Evolutionary conservation across 495 filamentous ascomycete species (phyloP).

Genomic region (Parathielavia hyrcaniae): DNA sequence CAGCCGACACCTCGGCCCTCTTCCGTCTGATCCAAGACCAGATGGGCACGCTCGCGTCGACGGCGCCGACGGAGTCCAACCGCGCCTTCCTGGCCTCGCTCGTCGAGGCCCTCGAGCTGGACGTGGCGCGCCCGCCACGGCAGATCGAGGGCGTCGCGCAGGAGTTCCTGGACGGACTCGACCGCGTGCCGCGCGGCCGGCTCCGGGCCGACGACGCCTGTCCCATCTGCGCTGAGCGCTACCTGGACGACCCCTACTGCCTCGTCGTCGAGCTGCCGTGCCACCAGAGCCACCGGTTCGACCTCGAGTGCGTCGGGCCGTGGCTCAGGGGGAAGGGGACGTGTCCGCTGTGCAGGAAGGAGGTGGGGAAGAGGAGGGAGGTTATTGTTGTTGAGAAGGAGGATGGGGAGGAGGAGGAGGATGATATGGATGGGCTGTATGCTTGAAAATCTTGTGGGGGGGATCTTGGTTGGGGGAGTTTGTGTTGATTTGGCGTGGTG

Average conservation of each 20-base stretch:
- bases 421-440: conserved; percentile 71
- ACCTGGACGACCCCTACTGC: conserved; percentile 71
- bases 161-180: conserved; percentile 72
- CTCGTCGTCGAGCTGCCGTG: conserved; percentile 87
- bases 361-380: conserved; percentile 68
- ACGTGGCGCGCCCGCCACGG: conserved; percentile 59
- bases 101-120: conserved; percentile 54
- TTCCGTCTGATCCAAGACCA: conserved; percentile 50
- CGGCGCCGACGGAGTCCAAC: conserved; percentile 56
- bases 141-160: conserved; percentile 71
- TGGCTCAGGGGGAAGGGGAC: conserved; percentile 86
- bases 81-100: conserved; percentile 54
- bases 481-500: not conserved
- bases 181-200: conserved; percentile 65
- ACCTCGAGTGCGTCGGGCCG: conserved; percentile 88
- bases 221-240: conserved; percentile 79
- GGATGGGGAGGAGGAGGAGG: conserved; percentile 56
- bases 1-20: conserved; percentile 62
- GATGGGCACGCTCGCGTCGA: conserved; percentile 34
- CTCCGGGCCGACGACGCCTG: conserved; percentile 65
- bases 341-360: conserved; percentile 79
- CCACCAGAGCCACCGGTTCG: conserved; percentile 73
- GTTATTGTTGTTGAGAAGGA: conserved; percentile 40
- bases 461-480: not conserved
- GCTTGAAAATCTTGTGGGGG: conserved; percentile 39